Conservation (phyloP, 2,329 filamentous ascomycete genomes). For the Periconia digitata region DNA sequence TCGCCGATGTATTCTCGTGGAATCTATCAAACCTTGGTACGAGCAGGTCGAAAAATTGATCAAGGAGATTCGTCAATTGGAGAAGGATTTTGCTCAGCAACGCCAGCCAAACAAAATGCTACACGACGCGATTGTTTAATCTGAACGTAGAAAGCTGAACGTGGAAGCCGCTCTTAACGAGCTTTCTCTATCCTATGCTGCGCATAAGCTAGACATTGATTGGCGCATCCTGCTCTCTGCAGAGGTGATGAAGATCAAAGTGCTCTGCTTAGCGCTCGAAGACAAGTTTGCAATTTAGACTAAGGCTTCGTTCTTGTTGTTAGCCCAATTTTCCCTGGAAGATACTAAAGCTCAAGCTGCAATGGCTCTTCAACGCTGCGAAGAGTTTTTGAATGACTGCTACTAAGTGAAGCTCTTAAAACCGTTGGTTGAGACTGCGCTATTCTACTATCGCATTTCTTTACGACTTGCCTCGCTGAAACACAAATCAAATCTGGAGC, state of each 20-base stretch:
- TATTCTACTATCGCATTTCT: constrained; percentile 36
- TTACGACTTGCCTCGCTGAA: not conserved
- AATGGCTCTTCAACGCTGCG: constrained; percentile 30
- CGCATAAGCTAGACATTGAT: constrained; percentile 17
- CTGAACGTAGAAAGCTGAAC: too few relatives aligned
- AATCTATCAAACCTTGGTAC: too few relatives aligned
- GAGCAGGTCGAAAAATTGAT: too few relatives aligned
- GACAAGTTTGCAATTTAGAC: constrained; percentile 30
- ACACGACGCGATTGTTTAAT: too few relatives aligned
- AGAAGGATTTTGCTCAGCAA: too few relatives aligned
- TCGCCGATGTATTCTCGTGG: too few relatives aligned
- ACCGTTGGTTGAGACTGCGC: constrained; percentile 38
- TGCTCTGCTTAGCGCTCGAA: constrained; percentile 28
- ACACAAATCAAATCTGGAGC: constrained; percentile 1
- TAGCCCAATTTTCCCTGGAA: too few relatives aligned
- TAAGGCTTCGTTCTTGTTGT: too few relatives aligned
- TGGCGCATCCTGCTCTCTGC: constrained; percentile 1
- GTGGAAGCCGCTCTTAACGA: constrained; percentile 18
- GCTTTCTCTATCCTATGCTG: too few relatives aligned
- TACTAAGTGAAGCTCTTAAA: constrained; percentile 37
- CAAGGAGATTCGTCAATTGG: too few relatives aligned
- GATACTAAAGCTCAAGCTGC: too few relatives aligned
- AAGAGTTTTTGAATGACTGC: constrained; percentile 33
- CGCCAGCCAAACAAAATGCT: too few relatives aligned
- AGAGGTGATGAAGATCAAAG: constrained; percentile 29